phyloP scores from a whole-genome alignment of 129 eudicot genomes.

The Centaurea solstitialis region DNA sequence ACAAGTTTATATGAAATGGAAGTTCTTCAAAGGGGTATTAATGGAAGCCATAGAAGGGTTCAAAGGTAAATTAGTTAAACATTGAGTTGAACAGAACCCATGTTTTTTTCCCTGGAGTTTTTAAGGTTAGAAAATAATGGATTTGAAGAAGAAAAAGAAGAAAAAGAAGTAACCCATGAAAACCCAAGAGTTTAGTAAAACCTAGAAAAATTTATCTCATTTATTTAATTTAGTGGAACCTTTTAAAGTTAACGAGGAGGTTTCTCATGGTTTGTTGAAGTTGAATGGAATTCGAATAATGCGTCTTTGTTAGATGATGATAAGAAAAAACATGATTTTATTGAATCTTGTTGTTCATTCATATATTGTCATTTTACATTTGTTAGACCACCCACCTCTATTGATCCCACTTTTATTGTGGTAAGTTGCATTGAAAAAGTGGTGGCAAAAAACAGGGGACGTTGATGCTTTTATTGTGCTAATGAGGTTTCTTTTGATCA shows the following conservation, averaged over 20 bases:
- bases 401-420: too few species aligned
- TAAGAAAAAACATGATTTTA: background rate
- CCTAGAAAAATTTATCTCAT: slow-evolving; percentile 21
- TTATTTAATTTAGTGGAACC: too few species aligned
- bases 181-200: slow-evolving; percentile 45
- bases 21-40: slow-evolving; percentile 24
- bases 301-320: too few species aligned
- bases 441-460: too few species aligned
- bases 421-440: too few species aligned
- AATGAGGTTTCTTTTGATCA: too few species aligned
- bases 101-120: slow-evolving; percentile 4
- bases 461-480: too few species aligned
- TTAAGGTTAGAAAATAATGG: slow-evolving; percentile 15
- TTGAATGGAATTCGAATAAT: too few species aligned
- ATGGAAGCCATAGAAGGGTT: too few species aligned
- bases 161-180: slow-evolving; percentile 25
- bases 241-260: background rate
- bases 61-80: slow-evolving; percentile 19
- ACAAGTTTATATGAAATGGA: slow-evolving; percentile 17
- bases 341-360: background rate
- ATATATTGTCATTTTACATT: too few species aligned
- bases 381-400: too few species aligned
- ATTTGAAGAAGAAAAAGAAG: slow-evolving; percentile 22
- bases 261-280: too few species aligned
- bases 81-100: slow-evolving; percentile 13